Conservation (phyloP, 257 asterid genomes). For the Eustoma russellianum region DNA sequence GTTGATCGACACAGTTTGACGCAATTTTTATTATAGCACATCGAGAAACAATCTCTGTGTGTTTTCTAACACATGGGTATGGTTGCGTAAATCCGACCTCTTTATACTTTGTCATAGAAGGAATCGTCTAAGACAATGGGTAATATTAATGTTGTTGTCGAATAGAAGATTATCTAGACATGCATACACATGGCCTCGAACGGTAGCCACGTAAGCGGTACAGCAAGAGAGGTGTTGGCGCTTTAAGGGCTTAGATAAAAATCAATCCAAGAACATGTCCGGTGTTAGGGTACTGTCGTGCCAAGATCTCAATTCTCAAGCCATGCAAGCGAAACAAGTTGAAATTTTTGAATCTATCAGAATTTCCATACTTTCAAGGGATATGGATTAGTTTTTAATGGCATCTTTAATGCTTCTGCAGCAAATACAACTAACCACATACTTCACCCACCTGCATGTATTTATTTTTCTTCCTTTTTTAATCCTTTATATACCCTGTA, state of each 20-base stretch:
- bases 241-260: background rate
- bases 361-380: background rate
- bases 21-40: no score
- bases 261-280: background rate
- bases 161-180: no score
- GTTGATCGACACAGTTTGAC: no score
- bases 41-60: no score
- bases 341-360: constrained; percentile 11
- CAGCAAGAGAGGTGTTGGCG: background rate
- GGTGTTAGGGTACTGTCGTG: background rate
- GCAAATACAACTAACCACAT: constrained; percentile 58
- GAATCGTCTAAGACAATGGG: no score
- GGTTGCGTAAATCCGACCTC: no score
- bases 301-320: background rate
- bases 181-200: background rate
- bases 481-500: constrained; percentile 17
- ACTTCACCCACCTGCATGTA: constrained; percentile 48
- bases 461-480: constrained; percentile 47
- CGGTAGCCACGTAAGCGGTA: background rate
- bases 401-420: constrained; percentile 46
- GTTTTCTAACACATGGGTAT: no score
- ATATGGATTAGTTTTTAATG: constrained; percentile 18
- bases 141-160: no score
- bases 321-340: constrained; percentile 1
- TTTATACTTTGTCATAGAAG: no score